A percentile compares a stretch with the other conserved stretches of the same genome.
These are phyloP conservation scores for Gossypium davidsonii DNA, from an alignment of 441 rosid genomes.

Conservation along the genomic window DNA sequence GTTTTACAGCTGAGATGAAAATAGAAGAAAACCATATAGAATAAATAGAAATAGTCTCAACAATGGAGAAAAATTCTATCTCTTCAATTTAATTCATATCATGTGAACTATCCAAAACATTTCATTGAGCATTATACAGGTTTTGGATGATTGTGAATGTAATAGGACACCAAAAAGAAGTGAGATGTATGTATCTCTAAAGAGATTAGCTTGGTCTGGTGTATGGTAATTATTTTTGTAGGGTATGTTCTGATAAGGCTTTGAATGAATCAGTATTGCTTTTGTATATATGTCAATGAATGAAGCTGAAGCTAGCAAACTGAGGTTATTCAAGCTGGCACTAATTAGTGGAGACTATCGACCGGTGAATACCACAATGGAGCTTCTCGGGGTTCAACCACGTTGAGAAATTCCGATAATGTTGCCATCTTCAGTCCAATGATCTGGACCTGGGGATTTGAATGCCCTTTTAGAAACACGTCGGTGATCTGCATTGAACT, in stretches of 20 bases:
- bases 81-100: conserved; percentile 2
- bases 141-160: conserved; percentile 5
- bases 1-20: neutral
- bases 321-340: neutral
- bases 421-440: conserved; percentile 38
- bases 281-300: neutral
- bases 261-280: conserved; percentile 8
- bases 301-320: conserved; percentile 6
- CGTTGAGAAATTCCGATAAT: conserved; percentile 17
- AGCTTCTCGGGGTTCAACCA: conserved; percentile 20
- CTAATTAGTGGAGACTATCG: conserved; percentile 3
- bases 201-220: conserved; percentile 1
- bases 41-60: neutral
- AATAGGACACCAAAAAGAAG: neutral
- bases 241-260: conserved; percentile 7
- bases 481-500: conserved; percentile 32
- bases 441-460: conserved; percentile 33
- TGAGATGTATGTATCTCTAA: neutral
- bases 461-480: conserved; percentile 30
- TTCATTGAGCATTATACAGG: conserved; percentile 4
- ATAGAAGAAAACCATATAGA: neutral
- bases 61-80: neutral
- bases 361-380: conserved; percentile 23
- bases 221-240: neutral
- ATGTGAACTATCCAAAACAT: neutral